These are phyloP conservation scores for Puccinia novopanici DNA, from an alignment of 1,284 basidiomycete genomes.

Conservation along the genomic window DNA sequence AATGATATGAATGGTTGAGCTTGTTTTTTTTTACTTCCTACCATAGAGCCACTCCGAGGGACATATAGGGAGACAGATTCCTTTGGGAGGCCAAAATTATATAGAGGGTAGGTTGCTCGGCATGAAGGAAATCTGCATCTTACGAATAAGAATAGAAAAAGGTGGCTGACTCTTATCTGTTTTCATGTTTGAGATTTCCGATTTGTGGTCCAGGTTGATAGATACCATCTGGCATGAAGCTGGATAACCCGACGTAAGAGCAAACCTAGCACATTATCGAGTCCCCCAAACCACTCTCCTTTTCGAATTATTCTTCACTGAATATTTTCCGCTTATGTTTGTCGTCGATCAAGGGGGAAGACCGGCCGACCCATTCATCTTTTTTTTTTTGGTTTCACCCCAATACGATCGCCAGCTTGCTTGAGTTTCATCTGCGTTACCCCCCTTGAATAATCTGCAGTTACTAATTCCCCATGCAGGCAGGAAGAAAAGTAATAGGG, in stretches of 20 bases:
- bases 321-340: background rate
- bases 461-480: background rate
- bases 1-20: background rate
- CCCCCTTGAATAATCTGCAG: background rate
- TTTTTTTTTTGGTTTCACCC: background rate
- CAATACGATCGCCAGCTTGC: background rate
- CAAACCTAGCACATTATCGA: background rate
- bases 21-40: slow-evolving; percentile 7
- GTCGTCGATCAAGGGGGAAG: background rate
- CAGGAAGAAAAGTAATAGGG: background rate
- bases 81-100: background rate
- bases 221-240: background rate
- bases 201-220: slow-evolving; percentile 7
- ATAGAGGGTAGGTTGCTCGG: background rate
- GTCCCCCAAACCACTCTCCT: slow-evolving; percentile 2
- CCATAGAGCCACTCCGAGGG: background rate
- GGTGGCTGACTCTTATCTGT: background rate
- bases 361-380: background rate
- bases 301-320: background rate
- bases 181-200: background rate
- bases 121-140: background rate
- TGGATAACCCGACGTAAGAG: background rate
- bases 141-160: background rate
- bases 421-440: background rate
- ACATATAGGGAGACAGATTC: background rate